phyloP scores from a whole-genome alignment of 2,329 filamentous ascomycete genomes.

The Chrysoporthe cubensis region DNA sequence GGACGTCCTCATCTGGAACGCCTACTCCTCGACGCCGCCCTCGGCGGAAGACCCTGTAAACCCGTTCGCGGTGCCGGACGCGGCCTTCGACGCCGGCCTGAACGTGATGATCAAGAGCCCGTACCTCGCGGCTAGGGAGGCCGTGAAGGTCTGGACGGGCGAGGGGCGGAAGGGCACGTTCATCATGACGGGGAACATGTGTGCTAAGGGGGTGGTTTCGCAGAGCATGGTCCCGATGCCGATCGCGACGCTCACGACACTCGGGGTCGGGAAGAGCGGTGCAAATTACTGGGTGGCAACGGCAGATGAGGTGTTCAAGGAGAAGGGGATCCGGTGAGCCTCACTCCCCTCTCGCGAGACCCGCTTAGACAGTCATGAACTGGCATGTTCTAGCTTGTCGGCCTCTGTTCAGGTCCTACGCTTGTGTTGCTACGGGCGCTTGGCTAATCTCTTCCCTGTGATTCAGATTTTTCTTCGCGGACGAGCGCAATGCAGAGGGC shows the following conservation, averaged over 20 bases:
- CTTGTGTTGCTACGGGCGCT: neutral
- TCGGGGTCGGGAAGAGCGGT: constrained; percentile 14
- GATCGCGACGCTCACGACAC: neutral
- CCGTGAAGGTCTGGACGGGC: constrained; percentile 9
- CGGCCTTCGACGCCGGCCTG: constrained; percentile 10
- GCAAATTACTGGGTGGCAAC: constrained; percentile 11
- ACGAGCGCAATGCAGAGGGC: constrained; percentile 21
- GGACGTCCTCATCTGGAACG: constrained; percentile 21
- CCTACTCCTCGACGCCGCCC: neutral
- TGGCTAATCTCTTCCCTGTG: neutral
- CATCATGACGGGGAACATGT: constrained; percentile 19
- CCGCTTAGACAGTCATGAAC: neutral
- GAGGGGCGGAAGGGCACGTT: constrained; percentile 12
- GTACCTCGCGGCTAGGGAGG: constrained; percentile 9
- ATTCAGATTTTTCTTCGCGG: constrained; percentile 25
- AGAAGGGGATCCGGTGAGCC: constrained; percentile 19
- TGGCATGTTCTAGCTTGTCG: neutral
- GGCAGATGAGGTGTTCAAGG: constrained; percentile 19
- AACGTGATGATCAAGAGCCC: constrained; percentile 10
- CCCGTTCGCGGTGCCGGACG: constrained; percentile 13
- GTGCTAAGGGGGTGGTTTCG: neutral
- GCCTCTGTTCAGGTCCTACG: neutral
- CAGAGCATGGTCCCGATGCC: neutral
- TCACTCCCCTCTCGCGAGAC: no score
- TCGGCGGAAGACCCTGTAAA: constrained; percentile 12